Percentiles rank a stretch among this genome's conserved stretches.
phyloP scores from a whole-genome alignment of 1,139 yeast genomes.

The Yamadazyma trypodendri region DNA sequence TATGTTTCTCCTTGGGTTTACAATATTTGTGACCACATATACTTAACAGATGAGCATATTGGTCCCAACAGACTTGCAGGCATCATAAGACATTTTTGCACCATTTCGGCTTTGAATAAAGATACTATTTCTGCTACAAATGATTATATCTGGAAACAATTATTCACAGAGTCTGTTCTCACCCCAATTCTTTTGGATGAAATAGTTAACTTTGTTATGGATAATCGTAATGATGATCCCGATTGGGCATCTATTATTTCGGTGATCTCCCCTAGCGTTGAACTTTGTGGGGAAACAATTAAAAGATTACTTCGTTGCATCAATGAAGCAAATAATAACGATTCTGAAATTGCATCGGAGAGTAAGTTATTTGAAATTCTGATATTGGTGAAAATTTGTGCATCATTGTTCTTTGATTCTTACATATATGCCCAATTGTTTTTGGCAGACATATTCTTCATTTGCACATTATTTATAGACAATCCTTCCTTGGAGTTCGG shows the following conservation, averaged over 20 bases:
- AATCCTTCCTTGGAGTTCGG: constrained; percentile 72
- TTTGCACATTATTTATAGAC: constrained; percentile 71
- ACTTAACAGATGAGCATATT: constrained; percentile 47
- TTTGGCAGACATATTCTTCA: constrained; percentile 70
- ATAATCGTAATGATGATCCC: constrained; percentile 69
- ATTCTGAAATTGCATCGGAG: constrained; percentile 57
- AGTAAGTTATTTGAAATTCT: constrained; percentile 71
- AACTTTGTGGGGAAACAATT: constrained; percentile 67
- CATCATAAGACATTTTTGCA: constrained; percentile 62
- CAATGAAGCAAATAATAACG: constrained; percentile 47
- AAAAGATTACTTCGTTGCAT: constrained; percentile 51
- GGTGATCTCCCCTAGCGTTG: constrained; percentile 70
- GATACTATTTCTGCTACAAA: constrained; percentile 35
- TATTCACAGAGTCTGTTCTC: constrained; percentile 62
- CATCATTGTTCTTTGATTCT: constrained; percentile 73
- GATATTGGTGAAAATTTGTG: constrained; percentile 64
- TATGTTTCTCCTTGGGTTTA: constrained; percentile 79
- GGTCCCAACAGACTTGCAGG: constrained; percentile 65
- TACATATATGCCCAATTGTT: constrained; percentile 62
- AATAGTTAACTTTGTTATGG: constrained; percentile 70
- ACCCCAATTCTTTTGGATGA: constrained; percentile 66
- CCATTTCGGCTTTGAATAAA: constrained; percentile 54
- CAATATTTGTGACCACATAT: constrained; percentile 61
- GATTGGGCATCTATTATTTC: constrained; percentile 66
- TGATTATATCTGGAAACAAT: constrained; percentile 67